Evolutionary conservation across 2,329 filamentous ascomycete species (phyloP), one percentile per base, ranked within the genome.

Genomic region (Aspergillus flavus): DNA sequence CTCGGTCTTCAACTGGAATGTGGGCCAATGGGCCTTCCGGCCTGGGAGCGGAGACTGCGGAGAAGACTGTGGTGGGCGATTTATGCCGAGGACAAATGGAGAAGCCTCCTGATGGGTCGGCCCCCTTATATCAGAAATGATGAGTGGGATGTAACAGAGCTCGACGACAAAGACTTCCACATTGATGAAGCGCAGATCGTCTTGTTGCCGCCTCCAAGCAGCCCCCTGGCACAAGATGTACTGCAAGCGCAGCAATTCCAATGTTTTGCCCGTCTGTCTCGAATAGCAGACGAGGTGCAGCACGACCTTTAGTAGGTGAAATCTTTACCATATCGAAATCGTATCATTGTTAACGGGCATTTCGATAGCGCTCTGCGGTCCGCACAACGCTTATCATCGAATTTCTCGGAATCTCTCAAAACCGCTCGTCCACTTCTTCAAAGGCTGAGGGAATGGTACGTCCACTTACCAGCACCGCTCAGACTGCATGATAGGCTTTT

Each of bases 41-140:
- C 66, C 1, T 72, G 71, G 66, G 75, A 78, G 57, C 73, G 74
- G 61, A 64, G 75, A 23, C 66, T 78, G 7, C 71, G 76, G 4
- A 59, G 72, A 32, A 61, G 75, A n/a, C 61, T 78, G 6, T 78
- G 75, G 74, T 78, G 76, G 76, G 72, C 70, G 12, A 55, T 76
- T 0, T 77, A 76, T 52, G 58, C 70, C 1, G 72, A 77, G 55
- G 75, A 77, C 55, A 77, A 73, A 53, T 78, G 73, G 71, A 65
- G 69, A 7, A 70, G 71, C 7, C 61, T 77, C 12, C 65, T 76
- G 14, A 66, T 72, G 59, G 75, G 76, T 0, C 65, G 72, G 4
- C 75, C 76, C 2, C 71, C 74, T 0, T 72, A 69, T 30, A 74
- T 77, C 26, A 66, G 68, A 7, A 52, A 66, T 0, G 68, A 73